Evolutionary conservation across 352 stramenopile species (phyloP), one percentile per base, ranked within the genome.

Genomic region (Pythium folliculosum): DNA sequence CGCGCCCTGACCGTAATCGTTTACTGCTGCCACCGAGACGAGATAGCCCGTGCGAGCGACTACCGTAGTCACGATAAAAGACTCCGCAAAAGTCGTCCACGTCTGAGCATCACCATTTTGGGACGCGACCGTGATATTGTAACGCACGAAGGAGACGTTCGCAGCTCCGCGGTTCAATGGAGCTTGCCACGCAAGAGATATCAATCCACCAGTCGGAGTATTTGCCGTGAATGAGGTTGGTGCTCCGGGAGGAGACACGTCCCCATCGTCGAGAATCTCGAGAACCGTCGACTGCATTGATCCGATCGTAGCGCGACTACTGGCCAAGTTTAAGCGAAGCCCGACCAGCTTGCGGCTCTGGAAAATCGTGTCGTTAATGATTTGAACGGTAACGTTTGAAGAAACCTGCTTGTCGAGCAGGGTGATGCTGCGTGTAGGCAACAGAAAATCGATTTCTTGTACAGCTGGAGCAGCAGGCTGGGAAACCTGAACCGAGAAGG

Each of bases 221-320:
- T 30, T 43, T 6, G 56, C 45, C 8, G 54, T 54, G 35, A 87
- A 17, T 7, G 25, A 48, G 21, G 60, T 72, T 0, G 71, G 69
- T 7, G 63, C 23, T 43, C 70, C 67, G 0, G 81, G 80, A 37
- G 74, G 56, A 1, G 81, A 90, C 0, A 69, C 54, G 48, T 90
- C 81, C 23, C 77, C 76, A 49, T 90, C 81, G 57, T 90, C 81
- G 0, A 75, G 17, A 23, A 90, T 84, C 6, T 83, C 66, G 16
- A 90, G 44, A n/a, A 70, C 30, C 4, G 54, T 60, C 3, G 61
- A 45, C 12, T 37, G 17, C 6, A 44, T 5, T 5, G 55, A 35
- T 3, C 66, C 75, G n/a, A 89, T 19, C 8, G 19, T 14, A 9
- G 77, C 69, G 13, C 69, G 67, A 6, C 81, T 77, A 16, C 54